Evolutionary conservation across 1,284 basidiomycete genomes (phyloP).

Genomic region (Fomitopsis betulina): DNA sequence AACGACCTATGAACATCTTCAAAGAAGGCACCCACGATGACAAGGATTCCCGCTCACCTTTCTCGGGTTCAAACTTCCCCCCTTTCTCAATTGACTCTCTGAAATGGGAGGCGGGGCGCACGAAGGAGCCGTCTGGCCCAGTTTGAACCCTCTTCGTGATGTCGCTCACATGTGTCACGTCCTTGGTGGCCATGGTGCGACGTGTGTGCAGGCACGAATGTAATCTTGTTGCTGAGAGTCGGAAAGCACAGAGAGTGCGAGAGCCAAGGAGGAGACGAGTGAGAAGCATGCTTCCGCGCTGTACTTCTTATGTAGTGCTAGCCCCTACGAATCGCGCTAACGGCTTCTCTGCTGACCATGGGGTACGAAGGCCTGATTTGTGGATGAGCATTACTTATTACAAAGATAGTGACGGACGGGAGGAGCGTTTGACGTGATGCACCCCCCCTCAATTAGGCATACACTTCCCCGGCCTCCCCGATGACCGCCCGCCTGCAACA

Average conservation of each 20-base stretch:
- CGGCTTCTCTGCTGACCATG: no score
- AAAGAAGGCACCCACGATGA: background rate
- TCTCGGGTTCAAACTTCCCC: constrained; percentile 78
- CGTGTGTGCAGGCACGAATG: no score
- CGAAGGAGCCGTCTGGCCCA: constrained; percentile 72
- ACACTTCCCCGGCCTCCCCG: background rate
- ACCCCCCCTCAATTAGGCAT: background rate
- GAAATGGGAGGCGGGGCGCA: constrained; percentile 72
- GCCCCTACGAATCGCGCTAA: no score
- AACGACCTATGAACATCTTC: constrained; percentile 54
- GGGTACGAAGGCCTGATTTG: background rate
- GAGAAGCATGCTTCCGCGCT: no score
- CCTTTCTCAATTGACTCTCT: constrained; percentile 70
- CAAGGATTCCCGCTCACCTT: constrained; percentile 35
- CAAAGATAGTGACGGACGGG: background rate
- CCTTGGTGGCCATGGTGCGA: constrained; percentile 11
- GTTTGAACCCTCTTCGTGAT: constrained; percentile 51
- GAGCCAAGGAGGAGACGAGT: background rate
- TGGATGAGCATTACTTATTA: background rate
- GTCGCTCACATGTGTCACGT: constrained; percentile 32
- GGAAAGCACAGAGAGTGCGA: background rate
- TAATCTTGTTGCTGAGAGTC: background rate
- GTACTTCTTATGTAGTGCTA: no score
- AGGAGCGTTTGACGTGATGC: background rate
- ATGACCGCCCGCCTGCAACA: background rate